Conservation (phyloP, 768 basidiomycete genomes). For the Boletus rex-veris region DNA sequence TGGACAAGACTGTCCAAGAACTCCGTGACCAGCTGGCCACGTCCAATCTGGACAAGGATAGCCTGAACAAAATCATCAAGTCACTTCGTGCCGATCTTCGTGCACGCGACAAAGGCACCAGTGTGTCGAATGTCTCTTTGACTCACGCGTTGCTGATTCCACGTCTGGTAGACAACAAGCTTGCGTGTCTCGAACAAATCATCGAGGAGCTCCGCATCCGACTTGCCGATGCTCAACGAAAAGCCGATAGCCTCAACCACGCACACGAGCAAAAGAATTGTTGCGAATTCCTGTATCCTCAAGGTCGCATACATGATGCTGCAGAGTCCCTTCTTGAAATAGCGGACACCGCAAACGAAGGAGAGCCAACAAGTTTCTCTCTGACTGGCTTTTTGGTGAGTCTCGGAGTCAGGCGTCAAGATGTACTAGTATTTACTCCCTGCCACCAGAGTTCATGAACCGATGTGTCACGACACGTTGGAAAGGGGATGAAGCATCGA, state of each 20-base stretch:
- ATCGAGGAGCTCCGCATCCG: background rate
- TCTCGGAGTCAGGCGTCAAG: rapidly evolving
- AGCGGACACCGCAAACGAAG: background rate
- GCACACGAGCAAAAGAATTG: background rate
- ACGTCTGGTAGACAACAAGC: background rate
- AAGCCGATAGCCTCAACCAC: background rate
- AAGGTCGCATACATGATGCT: background rate
- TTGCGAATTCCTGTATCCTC: background rate
- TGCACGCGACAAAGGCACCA: background rate
- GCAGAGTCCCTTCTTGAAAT: background rate
- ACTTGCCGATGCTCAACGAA: background rate
- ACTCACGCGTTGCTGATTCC: too few species aligned
- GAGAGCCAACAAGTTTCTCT: background rate
- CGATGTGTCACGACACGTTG: background rate
- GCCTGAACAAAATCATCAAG: too few species aligned
- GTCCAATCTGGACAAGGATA: too few species aligned
- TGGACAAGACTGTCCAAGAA: too few species aligned
- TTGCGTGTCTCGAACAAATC: background rate
- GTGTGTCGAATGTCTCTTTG: background rate
- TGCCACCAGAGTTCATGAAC: background rate
- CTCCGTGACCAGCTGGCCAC: too few species aligned
- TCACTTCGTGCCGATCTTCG: background rate
- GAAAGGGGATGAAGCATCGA: too few species aligned
- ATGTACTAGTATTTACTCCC: background rate
- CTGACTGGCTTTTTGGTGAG: background rate